phyloP scores from a whole-genome alignment of 2,329 filamentous ascomycete species.

The Metarhizium sp. region DNA sequence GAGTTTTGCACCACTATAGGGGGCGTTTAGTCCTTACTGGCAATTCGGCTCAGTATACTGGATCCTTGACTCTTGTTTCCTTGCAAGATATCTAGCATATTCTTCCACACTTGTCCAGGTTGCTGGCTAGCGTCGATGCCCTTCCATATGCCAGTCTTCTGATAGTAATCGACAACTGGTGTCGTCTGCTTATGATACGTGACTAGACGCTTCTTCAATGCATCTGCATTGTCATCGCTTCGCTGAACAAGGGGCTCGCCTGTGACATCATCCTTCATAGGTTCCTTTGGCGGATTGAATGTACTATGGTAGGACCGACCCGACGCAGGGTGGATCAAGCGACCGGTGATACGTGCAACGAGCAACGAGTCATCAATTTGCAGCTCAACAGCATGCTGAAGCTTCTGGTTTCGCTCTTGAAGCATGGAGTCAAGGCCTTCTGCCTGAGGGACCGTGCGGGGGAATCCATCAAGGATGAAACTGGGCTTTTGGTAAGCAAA shows the following conservation, averaged over 20 bases:
- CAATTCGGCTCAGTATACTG: slow-evolving; percentile 30
- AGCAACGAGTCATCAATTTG: slow-evolving; percentile 93
- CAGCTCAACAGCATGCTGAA: slow-evolving; percentile 93
- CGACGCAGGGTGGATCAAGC: slow-evolving; percentile 89
- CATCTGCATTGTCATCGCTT: slow-evolving; percentile 92
- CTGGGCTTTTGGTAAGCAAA: slow-evolving; percentile 33
- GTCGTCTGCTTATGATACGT: slow-evolving; percentile 93
- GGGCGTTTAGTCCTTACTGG: slow-evolving; percentile 16
- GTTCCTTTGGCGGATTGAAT: slow-evolving; percentile 93
- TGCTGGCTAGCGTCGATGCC: slow-evolving; percentile 93
- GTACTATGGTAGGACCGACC: slow-evolving; percentile 96
- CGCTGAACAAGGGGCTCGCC: slow-evolving; percentile 95
- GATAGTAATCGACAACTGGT: slow-evolving; percentile 93
- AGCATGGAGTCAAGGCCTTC: slow-evolving; percentile 95
- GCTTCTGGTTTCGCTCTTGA: slow-evolving; percentile 61
- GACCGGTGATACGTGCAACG: slow-evolving; percentile 92
- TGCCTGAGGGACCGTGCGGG: slow-evolving; percentile 89
- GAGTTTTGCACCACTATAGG: not conserved
- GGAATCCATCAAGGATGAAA: slow-evolving; percentile 98
- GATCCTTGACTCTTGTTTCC: slow-evolving; percentile 30
- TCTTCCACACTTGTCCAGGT: slow-evolving; percentile 92
- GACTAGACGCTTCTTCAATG: slow-evolving; percentile 84
- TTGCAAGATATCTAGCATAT: slow-evolving; percentile 75
- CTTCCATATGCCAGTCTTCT: slow-evolving; percentile 95
- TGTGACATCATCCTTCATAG: slow-evolving; percentile 94